These are phyloP conservation scores for Colletotrichum tropicicola DNA, from an alignment of 2,329 filamentous ascomycete genomes.

Conservation along the genomic window DNA sequence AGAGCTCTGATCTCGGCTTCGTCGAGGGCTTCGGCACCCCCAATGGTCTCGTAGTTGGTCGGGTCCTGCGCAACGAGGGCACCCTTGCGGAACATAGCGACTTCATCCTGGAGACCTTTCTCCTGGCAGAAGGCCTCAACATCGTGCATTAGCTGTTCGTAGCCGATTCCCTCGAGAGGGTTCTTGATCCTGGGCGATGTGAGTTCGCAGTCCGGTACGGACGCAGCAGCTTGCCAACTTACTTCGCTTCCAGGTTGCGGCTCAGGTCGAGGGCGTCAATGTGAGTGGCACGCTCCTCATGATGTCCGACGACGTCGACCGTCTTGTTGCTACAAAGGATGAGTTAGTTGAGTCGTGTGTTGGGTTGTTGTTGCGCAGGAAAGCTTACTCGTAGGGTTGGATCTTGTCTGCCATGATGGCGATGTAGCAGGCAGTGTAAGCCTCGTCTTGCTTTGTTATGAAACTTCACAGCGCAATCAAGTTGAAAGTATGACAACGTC, in stretches of 20 bases:
- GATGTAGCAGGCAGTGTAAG: background rate
- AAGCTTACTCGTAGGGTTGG: conserved; percentile 1
- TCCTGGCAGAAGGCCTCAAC: conserved; percentile 70
- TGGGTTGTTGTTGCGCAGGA: too few species aligned
- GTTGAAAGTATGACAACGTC: background rate
- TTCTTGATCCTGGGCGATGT: conserved; percentile 51
- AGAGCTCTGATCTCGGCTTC: conserved; percentile 69
- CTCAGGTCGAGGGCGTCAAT: conserved; percentile 41
- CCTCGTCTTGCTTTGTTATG: background rate
- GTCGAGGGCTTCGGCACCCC: conserved; percentile 63
- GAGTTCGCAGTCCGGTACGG: background rate
- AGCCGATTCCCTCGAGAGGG: conserved; percentile 58
- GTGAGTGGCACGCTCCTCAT: conserved; percentile 30
- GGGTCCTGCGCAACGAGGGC: conserved; percentile 80
- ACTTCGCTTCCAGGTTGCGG: conserved; percentile 53
- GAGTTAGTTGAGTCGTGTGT: background rate
- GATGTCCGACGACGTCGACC: conserved; percentile 37
- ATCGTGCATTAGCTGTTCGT: conserved; percentile 61
- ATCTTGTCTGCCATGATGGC: conserved; percentile 27
- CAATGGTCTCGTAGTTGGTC: conserved; percentile 66
- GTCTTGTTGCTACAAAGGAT: conserved; percentile 36
- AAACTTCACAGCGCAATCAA: background rate
- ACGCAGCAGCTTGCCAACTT: conserved; percentile 31
- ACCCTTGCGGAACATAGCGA: conserved; percentile 70
- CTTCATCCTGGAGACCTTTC: conserved; percentile 66